Evolutionary conservation across 139 green algal genomes (phyloP), one percentile per base, ranked within the genome.

Genomic region (Chlorella sp.): DNA sequence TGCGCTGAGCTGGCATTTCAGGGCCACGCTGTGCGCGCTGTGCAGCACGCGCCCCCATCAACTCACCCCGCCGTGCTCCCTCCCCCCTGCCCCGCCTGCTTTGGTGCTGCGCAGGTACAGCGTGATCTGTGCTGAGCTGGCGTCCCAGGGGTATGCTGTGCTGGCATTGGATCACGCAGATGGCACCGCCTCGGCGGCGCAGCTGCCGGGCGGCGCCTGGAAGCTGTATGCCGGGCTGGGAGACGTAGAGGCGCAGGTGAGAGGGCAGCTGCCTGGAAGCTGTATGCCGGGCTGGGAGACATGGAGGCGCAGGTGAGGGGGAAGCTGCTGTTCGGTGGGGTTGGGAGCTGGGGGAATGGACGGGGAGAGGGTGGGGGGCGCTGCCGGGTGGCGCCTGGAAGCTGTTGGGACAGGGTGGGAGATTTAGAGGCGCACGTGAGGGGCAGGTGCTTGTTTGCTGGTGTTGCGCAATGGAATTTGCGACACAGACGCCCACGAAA

Each of bases 101-200:
- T 57, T 57, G 12, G 34, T 30, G 36, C 36, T 40, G 64, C 39
- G 66, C 84, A 88, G 84, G 15, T 97, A 97, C 92, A 89, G 53
- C n/a, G 86, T 90, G 87, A 91, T 96, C 75, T 96, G 94, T 86
- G 88, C 88, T 2, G 94, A 96, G 90, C 91, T 96, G 39, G 95
- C 94, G 0, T 93, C 88, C 22, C 90, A 91, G 90, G 95, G 95
- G 16, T 97, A 94, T 84, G 77, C 95, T 28, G 95, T 97, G 21
- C 79, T 95, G 85, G 92, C 95, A 12, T 48, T 97, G 75, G 95
- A 97, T 90, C 95, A 97, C 86, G 85, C 92, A 0, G 95, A 97
- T 90, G 95, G 94, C 32, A 93, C 90, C 22, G 91, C 94, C 3
- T 90, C 86, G 39, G 78, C 87, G 12, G 89, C 87, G 2, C 86